Evolutionary conservation across 31 red algal genomes (phyloP).

Genomic region (Porphyra umbilicalis): DNA sequence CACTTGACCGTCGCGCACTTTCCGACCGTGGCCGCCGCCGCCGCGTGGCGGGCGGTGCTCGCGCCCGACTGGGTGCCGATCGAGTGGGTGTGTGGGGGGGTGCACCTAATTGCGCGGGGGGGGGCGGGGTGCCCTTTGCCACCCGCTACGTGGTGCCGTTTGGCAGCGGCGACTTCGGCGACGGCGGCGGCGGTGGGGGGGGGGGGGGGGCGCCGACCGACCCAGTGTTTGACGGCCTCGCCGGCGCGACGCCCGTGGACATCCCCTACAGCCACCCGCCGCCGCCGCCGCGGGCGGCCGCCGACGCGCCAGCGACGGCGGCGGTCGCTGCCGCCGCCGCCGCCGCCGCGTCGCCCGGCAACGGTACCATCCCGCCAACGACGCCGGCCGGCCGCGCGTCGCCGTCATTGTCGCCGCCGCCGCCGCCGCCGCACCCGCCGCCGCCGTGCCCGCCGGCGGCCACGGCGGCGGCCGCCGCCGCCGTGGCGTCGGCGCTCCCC

Average conservation of each 20-base stretch:
- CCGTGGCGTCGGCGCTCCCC: neutral
- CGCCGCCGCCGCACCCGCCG: neutral
- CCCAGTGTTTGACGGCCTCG: neutral
- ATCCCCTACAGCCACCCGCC: neutral
- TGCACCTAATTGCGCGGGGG: neutral
- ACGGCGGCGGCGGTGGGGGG: no score
- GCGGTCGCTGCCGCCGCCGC: neutral
- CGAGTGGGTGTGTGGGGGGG: neutral
- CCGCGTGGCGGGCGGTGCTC: neutral
- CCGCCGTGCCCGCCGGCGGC: neutral
- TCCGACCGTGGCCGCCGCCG: neutral
- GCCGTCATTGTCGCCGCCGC: neutral
- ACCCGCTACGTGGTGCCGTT: neutral
- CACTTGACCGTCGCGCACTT: neutral
- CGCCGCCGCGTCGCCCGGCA: neutral
- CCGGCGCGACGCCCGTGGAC: neutral
- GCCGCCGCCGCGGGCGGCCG: neutral
- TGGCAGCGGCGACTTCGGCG: no score
- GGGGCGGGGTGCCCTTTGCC: neutral
- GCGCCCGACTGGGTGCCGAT: neutral
- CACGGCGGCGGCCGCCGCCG: neutral
- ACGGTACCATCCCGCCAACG: neutral
- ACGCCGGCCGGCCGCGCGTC: neutral
- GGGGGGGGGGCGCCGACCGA: neutral
- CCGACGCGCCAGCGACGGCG: neutral